Conservation (phyloP, 345 rosid genomes). For the Diplotaxis tenuifolia region DNA sequence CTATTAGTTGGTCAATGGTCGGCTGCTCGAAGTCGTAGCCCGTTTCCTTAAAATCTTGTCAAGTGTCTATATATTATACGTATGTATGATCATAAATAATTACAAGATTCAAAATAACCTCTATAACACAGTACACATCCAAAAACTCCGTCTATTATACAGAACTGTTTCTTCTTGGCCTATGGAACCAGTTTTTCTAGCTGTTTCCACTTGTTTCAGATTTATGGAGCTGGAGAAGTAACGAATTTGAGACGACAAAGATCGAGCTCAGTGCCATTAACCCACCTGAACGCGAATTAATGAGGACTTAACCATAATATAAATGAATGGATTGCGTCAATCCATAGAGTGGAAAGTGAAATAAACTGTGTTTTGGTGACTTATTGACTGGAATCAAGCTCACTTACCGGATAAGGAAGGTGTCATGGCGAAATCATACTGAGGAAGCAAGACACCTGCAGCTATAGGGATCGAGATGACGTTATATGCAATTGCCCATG, state of each 20-base stretch:
- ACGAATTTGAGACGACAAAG: constrained; percentile 80
- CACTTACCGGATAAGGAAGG: constrained; percentile 81
- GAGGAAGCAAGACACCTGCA: constrained; percentile 84
- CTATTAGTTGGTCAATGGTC: background rate
- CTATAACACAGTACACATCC: background rate
- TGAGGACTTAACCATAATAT: background rate
- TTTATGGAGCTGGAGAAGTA: constrained; percentile 65
- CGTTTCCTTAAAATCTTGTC: background rate
- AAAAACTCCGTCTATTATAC: constrained; percentile 3
- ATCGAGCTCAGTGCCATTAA: constrained; percentile 93
- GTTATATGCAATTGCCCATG: constrained; percentile 88
- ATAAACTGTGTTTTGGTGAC: background rate
- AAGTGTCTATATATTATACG: background rate
- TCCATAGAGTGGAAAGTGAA: background rate
- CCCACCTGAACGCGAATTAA: constrained; percentile 32
- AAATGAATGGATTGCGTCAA: background rate
- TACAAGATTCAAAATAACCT: background rate
- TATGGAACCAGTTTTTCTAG: background rate
- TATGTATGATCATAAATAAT: background rate
- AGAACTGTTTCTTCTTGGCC: constrained; percentile 1
- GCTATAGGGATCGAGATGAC: constrained; percentile 82
- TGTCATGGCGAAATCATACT: constrained; percentile 81
- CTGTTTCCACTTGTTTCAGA: background rate
- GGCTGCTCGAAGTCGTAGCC: background rate
- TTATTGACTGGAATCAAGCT: background rate